These are phyloP conservation scores for Plasmodium cynomolgi DNA, from an alignment of 169 alveolate species.

Conservation along the genomic window DNA sequence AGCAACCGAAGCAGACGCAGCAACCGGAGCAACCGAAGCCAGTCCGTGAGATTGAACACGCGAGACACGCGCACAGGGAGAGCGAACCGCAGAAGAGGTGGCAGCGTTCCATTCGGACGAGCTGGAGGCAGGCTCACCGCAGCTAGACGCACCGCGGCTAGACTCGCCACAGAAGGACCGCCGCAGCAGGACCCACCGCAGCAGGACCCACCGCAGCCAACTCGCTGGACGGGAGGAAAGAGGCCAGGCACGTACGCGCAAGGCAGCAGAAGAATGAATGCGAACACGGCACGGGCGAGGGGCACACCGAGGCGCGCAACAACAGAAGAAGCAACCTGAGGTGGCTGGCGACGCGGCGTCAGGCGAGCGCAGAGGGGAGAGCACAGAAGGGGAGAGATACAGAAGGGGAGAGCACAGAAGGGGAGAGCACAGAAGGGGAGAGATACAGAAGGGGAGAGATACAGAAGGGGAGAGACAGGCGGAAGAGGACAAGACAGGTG, in stretches of 20 bases:
- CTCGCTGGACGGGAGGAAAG: background rate
- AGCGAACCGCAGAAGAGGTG: background rate
- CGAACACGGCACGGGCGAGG: background rate
- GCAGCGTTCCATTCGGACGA: background rate
- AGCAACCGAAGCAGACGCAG: background rate
- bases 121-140: background rate
- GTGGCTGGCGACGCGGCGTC: background rate
- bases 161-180: too few species aligned
- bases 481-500: background rate
- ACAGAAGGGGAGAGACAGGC: too few species aligned
- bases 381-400: too few species aligned
- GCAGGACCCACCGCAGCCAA: background rate
- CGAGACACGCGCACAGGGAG: background rate
- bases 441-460: too few species aligned
- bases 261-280: conserved; percentile 17
- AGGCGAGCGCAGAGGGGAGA: too few species aligned
- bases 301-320: conserved; percentile 25
- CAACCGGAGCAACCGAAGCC: background rate
- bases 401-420: too few species aligned
- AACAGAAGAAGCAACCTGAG: background rate
- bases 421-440: too few species aligned
- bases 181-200: background rate
- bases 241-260: conserved; percentile 4
- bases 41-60: background rate
- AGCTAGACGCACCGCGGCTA: background rate